Evolutionary conservation across 345 rosid species (phyloP).

Genomic region (Erysimum cheiranthoides): DNA sequence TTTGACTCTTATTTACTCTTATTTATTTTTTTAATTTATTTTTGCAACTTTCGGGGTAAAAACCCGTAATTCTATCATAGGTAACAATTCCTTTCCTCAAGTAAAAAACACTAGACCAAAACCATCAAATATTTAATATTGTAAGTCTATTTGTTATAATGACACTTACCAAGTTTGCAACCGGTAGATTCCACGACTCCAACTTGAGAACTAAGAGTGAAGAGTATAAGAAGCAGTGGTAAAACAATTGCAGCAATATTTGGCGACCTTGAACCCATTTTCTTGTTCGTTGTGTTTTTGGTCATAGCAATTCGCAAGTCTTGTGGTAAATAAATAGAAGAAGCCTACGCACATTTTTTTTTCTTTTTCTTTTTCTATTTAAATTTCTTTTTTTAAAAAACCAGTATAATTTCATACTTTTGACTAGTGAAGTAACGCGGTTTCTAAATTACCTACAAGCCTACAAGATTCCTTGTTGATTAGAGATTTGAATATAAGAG

Average conservation of each 20-base stretch:
- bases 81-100: too few relatives aligned
- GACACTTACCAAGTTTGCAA: conserved; percentile 34
- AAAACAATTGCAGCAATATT: conserved; percentile 12
- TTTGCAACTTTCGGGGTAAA: too few relatives aligned
- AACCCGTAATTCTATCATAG: too few relatives aligned
- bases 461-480: background rate
- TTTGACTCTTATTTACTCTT: too few relatives aligned
- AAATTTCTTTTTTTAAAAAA: background rate
- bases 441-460: background rate
- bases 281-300: background rate
- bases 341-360: too few relatives aligned
- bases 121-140: background rate
- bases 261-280: conserved; percentile 17
- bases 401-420: too few relatives aligned
- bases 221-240: conserved; percentile 25
- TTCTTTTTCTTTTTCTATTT: background rate
- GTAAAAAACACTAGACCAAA: too few relatives aligned
- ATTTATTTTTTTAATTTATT: too few relatives aligned
- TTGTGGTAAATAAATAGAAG: background rate
- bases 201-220: conserved; percentile 20
- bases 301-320: background rate
- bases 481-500: background rate
- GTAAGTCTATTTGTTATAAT: background rate
- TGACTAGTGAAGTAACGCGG: background rate
- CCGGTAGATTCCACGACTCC: conserved; percentile 32